Evolutionary conservation across 371 early-diverging fungal genomes (phyloP), one percentile per base, ranked within the genome.

Genomic region (Lichtheimia ornata): DNA sequence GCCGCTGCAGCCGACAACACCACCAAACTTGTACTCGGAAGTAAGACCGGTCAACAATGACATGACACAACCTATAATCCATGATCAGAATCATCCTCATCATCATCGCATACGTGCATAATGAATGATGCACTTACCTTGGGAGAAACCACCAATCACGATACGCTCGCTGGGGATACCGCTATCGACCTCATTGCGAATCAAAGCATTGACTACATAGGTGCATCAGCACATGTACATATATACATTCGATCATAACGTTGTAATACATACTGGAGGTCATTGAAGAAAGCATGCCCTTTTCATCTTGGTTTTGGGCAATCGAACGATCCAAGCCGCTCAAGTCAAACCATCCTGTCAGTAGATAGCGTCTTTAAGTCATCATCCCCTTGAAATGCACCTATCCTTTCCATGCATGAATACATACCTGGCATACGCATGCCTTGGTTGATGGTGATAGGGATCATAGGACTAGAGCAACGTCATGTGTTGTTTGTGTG

Each of bases 91-190:
- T n/a, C 9, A 11, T 35, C 35, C 1, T 35, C 35, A 22, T 22
- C 9, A 4, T 35, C 35, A 9, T 35, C 35, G 9, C 2, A 35
- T 35, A 35, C 11, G 11, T 11, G 9, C 9, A 35, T 9, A 35
- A 28, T 28, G 28, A 25, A 24, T 13, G 49, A 58, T 28, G 3
- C 28, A 41, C 18, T 28, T 74, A 62, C 94, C 97, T 82, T 98
- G 98, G 24, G 95, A 95, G 77, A 98, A 98, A 0, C 98, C 98
- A 47, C 96, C 97, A 20, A 98, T 60, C 30, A 96, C 87, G 53
- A 98, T 97, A 15, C 96, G 81, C 50, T 90, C 79, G 15, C 93
- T 75, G 0, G 94, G 87, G 57, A 95, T 94, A 15, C 94, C 93
- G 30, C 62, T 65, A 44, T 90, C 90, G 9, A 95, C 78, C 72